A percentile compares a stretch with the other conserved stretches of the same genome.
Conservation (phyloP, 352 stramenopile genomes). For the Blastocystis sp. region DNA sequence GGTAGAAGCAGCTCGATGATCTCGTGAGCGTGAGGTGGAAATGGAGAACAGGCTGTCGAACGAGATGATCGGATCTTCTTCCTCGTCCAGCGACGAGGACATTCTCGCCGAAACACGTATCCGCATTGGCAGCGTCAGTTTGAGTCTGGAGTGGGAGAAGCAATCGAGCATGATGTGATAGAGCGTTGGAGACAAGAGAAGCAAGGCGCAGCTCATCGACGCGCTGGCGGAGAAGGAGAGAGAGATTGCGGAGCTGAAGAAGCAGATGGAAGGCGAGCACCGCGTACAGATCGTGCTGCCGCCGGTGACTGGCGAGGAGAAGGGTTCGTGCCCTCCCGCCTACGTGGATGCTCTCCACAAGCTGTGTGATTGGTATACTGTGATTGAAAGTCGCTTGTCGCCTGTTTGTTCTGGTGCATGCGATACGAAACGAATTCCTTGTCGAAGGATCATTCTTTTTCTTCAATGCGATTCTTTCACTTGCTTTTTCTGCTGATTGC, state of each 20-base stretch:
- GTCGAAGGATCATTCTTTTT: neutral
- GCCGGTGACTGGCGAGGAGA: neutral
- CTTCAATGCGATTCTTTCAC: constrained; percentile 6
- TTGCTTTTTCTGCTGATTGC: constrained; percentile 40
- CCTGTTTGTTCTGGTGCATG: constrained; percentile 35
- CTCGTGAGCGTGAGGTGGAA: constrained; percentile 25
- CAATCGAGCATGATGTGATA: neutral
- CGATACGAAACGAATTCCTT: neutral
- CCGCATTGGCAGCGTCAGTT: neutral
- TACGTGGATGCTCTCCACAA: neutral
- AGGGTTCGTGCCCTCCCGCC: neutral
- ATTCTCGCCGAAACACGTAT: neutral
- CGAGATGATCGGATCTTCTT: neutral
- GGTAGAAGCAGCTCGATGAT: constrained; percentile 6
- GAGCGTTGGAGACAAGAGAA: neutral
- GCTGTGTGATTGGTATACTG: constrained; percentile 13
- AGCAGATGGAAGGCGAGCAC: neutral
- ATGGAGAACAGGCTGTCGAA: neutral
- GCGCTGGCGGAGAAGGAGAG: constrained; percentile 17
- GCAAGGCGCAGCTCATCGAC: neutral
- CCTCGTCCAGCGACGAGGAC: neutral
- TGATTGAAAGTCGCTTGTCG: constrained; percentile 18
- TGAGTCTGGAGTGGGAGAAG: neutral
- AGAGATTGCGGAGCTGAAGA: constrained; percentile 3
- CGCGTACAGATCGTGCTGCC: neutral